Conservation (phyloP, 208 protist species). For the Acanthamoeba sp. region DNA sequence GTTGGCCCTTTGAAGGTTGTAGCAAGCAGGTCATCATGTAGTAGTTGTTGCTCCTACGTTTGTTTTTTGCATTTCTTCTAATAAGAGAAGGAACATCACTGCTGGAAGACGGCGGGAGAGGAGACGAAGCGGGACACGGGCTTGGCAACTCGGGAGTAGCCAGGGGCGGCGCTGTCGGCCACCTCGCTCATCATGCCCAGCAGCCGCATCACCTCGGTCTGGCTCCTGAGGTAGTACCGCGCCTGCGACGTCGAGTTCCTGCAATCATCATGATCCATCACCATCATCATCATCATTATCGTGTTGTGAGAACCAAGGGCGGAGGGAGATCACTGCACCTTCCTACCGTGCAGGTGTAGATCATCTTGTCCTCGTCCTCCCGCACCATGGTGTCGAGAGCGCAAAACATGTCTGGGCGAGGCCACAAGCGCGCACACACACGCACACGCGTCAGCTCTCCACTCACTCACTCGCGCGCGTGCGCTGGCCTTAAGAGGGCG, state of each 20-base stretch:
- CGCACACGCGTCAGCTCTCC: too few species aligned
- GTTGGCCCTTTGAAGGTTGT: too few species aligned
- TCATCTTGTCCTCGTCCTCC: not conserved
- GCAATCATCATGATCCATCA: not conserved
- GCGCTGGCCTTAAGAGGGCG: too few species aligned
- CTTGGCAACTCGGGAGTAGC: not conserved
- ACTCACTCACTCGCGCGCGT: too few species aligned
- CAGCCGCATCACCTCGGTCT: constrained; percentile 35
- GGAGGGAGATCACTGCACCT: not conserved
- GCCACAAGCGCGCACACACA: too few species aligned
- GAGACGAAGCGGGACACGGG: not conserved
- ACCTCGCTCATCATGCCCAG: constrained; percentile 7
- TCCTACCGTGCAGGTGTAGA: constrained; percentile 49
- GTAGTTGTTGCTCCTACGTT: too few species aligned
- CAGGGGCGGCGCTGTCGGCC: not conserved
- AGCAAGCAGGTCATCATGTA: too few species aligned
- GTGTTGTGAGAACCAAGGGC: not conserved
- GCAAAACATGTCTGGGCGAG: constrained; percentile 34
- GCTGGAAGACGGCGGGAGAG: constrained; percentile 13
- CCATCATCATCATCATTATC: not conserved
- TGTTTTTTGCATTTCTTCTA: too few species aligned
- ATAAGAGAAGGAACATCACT: not conserved
- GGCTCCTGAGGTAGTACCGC: constrained; percentile 22
- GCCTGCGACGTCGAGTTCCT: constrained; percentile 51
- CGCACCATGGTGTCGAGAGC: constrained; percentile 20